phyloP scores from a whole-genome alignment of 2,329 filamentous ascomycete genomes.

The Westerdykella sp. region DNA sequence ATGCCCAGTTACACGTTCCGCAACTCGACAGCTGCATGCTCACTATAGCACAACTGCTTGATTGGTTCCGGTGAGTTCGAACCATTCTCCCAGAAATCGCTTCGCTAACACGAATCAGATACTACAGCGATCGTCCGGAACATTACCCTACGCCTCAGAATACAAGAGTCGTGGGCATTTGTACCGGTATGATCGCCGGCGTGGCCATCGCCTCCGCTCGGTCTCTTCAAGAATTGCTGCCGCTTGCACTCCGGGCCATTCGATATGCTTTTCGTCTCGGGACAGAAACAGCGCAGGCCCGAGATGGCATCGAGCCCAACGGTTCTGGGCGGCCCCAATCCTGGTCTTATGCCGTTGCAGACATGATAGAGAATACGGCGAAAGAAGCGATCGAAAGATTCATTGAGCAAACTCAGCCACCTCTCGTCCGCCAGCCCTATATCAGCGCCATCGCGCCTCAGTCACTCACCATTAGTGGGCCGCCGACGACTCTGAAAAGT shows the following conservation, averaged over 20 bases:
- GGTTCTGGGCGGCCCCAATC: slow-evolving; percentile 26
- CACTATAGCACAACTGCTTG: slow-evolving; percentile 59
- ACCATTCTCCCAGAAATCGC: not conserved
- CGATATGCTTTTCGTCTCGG: slow-evolving; percentile 62
- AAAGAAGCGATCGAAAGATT: slow-evolving; percentile 51
- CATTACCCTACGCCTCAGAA: slow-evolving; percentile 47
- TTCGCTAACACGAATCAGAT: slow-evolving; percentile 30
- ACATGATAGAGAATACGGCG: slow-evolving; percentile 48
- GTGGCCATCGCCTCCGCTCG: slow-evolving; percentile 58
- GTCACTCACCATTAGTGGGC: slow-evolving; percentile 55
- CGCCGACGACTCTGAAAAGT: slow-evolving; percentile 48
- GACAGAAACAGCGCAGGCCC: slow-evolving; percentile 41
- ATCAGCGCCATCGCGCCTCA: slow-evolving; percentile 55
- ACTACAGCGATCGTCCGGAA: slow-evolving; percentile 49
- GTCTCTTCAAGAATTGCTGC: slow-evolving; percentile 56
- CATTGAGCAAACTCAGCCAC: slow-evolving; percentile 40
- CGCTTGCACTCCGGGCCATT: slow-evolving; percentile 57
- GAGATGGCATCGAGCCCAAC: slow-evolving; percentile 48
- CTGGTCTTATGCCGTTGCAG: slow-evolving; percentile 40
- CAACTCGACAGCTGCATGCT: slow-evolving; percentile 60
- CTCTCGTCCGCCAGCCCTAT: slow-evolving; percentile 45
- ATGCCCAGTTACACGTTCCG: slow-evolving; percentile 52
- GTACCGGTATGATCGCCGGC: slow-evolving; percentile 66
- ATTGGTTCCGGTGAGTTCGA: slow-evolving; percentile 59
- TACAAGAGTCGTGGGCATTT: slow-evolving; percentile 56